Conservation (phyloP, 2,329 filamentous ascomycete genomes). For the Furcasterigmium sp. region DNA sequence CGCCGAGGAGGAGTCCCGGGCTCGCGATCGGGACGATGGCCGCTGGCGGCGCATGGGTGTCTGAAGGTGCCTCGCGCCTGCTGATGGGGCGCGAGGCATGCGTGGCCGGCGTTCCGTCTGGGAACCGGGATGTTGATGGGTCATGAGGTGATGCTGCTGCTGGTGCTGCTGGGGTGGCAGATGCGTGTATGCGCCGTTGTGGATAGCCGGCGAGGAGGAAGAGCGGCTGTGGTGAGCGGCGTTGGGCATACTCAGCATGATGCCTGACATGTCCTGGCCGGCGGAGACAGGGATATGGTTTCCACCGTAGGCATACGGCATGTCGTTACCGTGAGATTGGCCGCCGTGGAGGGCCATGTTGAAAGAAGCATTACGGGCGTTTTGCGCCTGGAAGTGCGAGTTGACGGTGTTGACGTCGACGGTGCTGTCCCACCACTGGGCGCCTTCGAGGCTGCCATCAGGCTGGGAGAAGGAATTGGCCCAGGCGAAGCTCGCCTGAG, state of each 20-base stretch:
- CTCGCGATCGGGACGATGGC: slow-evolving; percentile 24
- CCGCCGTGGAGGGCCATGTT: slow-evolving; percentile 35
- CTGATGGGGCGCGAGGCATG: slow-evolving; percentile 48
- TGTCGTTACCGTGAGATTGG: slow-evolving; percentile 21
- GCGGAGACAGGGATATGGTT: slow-evolving; percentile 17
- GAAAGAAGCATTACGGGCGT: slow-evolving; percentile 24
- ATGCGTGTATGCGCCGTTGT: slow-evolving; percentile 24
- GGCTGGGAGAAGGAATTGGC: slow-evolving; percentile 8
- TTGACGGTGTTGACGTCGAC: slow-evolving; percentile 20
- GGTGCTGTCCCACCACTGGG: slow-evolving; percentile 25
- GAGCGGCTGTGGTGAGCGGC: slow-evolving; percentile 20
- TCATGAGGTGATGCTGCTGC: slow-evolving; percentile 10
- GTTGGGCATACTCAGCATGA: slow-evolving; percentile 52
- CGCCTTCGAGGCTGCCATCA: slow-evolving; percentile 10
- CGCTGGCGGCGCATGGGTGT: slow-evolving; percentile 37
- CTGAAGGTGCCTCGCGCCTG: slow-evolving; percentile 43
- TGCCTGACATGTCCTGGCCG: slow-evolving; percentile 25
- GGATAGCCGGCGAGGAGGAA: slow-evolving; percentile 29
- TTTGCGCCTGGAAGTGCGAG: slow-evolving; percentile 23
- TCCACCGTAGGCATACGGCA: slow-evolving; percentile 28
- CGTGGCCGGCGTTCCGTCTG: slow-evolving; percentile 32
- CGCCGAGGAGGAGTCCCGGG: slow-evolving; percentile 17
- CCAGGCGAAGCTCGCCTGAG: slow-evolving; percentile 10
- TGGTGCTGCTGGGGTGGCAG: slow-evolving; percentile 24
- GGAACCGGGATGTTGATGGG: background rate